A percentile compares a stretch with the other conserved stretches of the same genome.
These are phyloP conservation scores for Solanum piurae DNA, from an alignment of 257 asterid genomes.

Conservation along the genomic window DNA sequence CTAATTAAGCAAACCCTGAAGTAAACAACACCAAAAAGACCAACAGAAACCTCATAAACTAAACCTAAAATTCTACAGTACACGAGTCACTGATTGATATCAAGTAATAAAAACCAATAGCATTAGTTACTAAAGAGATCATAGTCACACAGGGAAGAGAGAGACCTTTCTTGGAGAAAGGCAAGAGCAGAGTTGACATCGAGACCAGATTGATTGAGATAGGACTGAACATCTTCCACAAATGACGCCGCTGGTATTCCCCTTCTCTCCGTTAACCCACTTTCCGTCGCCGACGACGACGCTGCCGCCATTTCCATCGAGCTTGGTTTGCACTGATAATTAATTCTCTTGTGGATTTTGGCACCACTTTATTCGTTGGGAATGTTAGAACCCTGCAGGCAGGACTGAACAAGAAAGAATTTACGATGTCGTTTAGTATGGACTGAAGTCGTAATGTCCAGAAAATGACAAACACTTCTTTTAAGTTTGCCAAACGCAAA, in stretches of 20 bases:
- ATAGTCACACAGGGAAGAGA: not conserved
- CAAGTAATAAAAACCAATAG: not conserved
- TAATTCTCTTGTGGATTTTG: not conserved
- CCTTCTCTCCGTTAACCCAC: constrained; percentile 46
- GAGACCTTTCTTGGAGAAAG: constrained; percentile 85
- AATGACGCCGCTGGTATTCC: constrained; percentile 92
- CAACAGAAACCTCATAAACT: not conserved
- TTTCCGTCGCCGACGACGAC: not conserved
- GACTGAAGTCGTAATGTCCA: not conserved
- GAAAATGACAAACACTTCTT: too few relatives aligned
- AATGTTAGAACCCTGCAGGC: not conserved
- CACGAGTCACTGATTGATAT: not conserved
- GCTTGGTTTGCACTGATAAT: not conserved
- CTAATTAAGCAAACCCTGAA: not conserved
- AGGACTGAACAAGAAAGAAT: not conserved
- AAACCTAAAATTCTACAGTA: not conserved
- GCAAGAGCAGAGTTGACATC: constrained; percentile 79
- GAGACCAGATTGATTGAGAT: constrained; percentile 57
- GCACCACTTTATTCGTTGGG: not conserved
- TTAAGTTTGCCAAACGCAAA: too few relatives aligned
- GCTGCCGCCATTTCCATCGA: not conserved
- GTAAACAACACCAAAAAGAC: not conserved
- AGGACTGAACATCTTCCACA: constrained; percentile 82
- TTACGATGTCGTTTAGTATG: not conserved
- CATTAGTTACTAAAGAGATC: not conserved